A percentile compares a stretch with the other conserved stretches of the same genome.
phyloP scores from a whole-genome alignment of 2,329 filamentous ascomycete genomes.

The Aureobasidium melanogenum region DNA sequence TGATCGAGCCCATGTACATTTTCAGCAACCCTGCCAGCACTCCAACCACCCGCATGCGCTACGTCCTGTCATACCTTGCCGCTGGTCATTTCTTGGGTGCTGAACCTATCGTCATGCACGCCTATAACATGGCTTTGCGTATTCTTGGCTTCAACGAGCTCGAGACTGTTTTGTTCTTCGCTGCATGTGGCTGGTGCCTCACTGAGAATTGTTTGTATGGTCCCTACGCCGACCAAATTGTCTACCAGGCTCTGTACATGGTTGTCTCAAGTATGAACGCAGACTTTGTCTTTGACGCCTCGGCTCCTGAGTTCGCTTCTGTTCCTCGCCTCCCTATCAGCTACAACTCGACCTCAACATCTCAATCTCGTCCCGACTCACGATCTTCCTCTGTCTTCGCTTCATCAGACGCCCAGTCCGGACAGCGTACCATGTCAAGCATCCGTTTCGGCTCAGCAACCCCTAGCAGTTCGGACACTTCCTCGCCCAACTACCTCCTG shows the following conservation, averaged over 20 bases:
- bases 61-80: constrained; percentile 51
- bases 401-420: constrained; percentile 2
- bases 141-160: constrained; percentile 53
- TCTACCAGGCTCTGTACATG: constrained; percentile 50
- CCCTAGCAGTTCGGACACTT: constrained; percentile 35
- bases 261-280: constrained; percentile 51
- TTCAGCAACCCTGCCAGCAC: not conserved
- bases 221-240: constrained; percentile 45
- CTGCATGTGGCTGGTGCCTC: constrained; percentile 15
- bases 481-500: constrained; percentile 39
- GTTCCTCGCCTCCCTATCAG: constrained; percentile 37
- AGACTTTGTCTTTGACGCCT: constrained; percentile 51
- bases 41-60: not conserved
- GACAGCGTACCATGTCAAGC: constrained; percentile 44
- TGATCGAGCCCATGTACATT: constrained; percentile 8
- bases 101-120: constrained; percentile 25
- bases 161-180: constrained; percentile 50
- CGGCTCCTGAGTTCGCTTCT: constrained; percentile 38
- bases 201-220: constrained; percentile 34
- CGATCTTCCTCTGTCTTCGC: constrained; percentile 2
- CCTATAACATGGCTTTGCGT: constrained; percentile 48
- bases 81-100: constrained; percentile 50
- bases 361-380: not conserved
- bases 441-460: constrained; percentile 63
- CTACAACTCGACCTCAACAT: not conserved